These are phyloP conservation scores for Nannizzia gypsea DNA, from an alignment of 2,329 filamentous ascomycete genomes.

Conservation along the genomic window DNA sequence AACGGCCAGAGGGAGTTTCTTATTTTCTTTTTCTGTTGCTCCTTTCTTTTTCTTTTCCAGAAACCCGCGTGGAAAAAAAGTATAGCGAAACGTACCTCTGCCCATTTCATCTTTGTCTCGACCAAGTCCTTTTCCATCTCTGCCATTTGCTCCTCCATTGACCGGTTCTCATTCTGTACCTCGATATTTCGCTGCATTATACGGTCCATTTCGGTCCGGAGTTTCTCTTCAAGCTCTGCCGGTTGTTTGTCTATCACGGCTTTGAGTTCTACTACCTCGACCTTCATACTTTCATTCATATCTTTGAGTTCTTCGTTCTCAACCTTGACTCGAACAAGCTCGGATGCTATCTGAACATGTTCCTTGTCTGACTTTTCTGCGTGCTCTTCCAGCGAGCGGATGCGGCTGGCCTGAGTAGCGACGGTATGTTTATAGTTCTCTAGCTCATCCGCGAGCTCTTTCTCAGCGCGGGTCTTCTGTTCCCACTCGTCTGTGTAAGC, in stretches of 20 bases:
- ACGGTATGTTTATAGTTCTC: constrained; percentile 59
- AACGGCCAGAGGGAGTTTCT: neutral
- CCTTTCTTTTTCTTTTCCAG: neutral
- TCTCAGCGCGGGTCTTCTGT: constrained; percentile 71
- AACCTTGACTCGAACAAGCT: constrained; percentile 83
- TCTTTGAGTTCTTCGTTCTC: constrained; percentile 84
- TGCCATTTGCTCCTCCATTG: constrained; percentile 74
- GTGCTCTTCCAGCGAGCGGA: constrained; percentile 78
- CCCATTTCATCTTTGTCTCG: constrained; percentile 85
- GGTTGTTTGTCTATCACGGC: constrained; percentile 83
- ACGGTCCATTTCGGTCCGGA: constrained; percentile 76
- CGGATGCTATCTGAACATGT: constrained; percentile 80
- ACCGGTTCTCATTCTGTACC: constrained; percentile 85
- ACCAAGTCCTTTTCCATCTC: constrained; percentile 91
- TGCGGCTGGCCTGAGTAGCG: constrained; percentile 54
- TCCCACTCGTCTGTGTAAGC: constrained; percentile 82
- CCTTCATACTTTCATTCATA: constrained; percentile 74
- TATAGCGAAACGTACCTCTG: constrained; percentile 58
- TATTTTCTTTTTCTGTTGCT: neutral
- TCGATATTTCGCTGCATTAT: constrained; percentile 87
- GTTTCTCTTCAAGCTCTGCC: constrained; percentile 67
- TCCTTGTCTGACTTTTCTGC: constrained; percentile 81
- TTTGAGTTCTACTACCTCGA: constrained; percentile 74
- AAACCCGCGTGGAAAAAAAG: neutral
- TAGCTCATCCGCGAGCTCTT: constrained; percentile 70